Conservation (phyloP, 108 stramenopile genomes). For the Cyclotella atomus region DNA sequence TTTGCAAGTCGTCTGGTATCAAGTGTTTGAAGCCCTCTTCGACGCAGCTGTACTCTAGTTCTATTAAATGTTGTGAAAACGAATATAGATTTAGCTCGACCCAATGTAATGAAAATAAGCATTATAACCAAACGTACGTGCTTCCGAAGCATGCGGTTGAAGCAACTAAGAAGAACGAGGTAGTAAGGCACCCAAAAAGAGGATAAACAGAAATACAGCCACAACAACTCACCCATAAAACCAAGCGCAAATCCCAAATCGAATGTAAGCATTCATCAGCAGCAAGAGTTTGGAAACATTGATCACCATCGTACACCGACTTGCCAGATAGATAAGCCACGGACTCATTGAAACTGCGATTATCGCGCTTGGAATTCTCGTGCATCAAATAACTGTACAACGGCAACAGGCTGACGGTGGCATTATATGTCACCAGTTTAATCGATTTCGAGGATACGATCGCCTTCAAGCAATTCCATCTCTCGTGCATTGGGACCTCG, state of each 20-base stretch:
- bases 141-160: conserved; percentile 30
- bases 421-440: conserved; percentile 53
- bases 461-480: conserved; percentile 47
- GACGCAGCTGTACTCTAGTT: conserved; percentile 39
- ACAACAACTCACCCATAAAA: conserved; percentile 29
- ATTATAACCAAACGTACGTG: not conserved
- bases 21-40: conserved; percentile 45
- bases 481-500: conserved; percentile 25
- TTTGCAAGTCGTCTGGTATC: conserved; percentile 3
- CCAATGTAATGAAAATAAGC: not conserved
- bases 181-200: not conserved
- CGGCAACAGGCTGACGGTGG: conserved; percentile 37
- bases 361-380: conserved; percentile 8
- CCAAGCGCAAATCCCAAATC: conserved; percentile 50
- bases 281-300: not conserved
- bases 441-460: conserved; percentile 22
- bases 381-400: conserved; percentile 40
- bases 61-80: not conserved
- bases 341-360: conserved; percentile 8
- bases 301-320: not conserved
- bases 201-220: not conserved
- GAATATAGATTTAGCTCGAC: not conserved
- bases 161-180: conserved; percentile 25
- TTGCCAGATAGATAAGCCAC: conserved; percentile 16
- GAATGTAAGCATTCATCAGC: conserved; percentile 26